Evolutionary conservation across 805 yeast genomes (phyloP).

Genomic region (Saccharomycopsis sp.): DNA sequence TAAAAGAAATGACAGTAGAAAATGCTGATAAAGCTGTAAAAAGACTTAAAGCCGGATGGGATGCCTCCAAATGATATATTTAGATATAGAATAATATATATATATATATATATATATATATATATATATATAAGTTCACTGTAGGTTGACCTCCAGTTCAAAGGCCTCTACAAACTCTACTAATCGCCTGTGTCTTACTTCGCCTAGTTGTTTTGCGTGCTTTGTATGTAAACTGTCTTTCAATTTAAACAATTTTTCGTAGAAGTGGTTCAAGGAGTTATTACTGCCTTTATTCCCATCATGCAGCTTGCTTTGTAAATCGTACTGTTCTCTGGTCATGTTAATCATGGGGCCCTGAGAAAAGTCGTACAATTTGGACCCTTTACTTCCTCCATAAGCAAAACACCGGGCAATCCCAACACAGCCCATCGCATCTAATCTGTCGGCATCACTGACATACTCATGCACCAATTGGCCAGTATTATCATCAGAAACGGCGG

Average conservation of each 20-base stretch:
- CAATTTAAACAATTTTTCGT: constrained; percentile 28
- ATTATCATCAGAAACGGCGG: neutral
- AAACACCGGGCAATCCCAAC: constrained; percentile 31
- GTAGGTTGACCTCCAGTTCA: constrained; percentile 15
- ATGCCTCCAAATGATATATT: constrained; percentile 7
- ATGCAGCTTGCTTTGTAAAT: constrained; percentile 11
- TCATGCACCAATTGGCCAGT: constrained; percentile 2
- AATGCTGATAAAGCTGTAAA: constrained; percentile 7
- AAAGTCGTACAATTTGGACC: constrained; percentile 25
- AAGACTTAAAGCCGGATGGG: constrained; percentile 18
- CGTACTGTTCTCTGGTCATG: constrained; percentile 12
- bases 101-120: neutral
- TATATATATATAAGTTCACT: neutral
- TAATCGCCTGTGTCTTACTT: constrained; percentile 24
- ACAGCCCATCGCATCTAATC: constrained; percentile 33
- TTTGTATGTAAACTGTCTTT: constrained; percentile 27
- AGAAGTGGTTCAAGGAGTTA: constrained; percentile 28
- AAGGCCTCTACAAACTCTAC: constrained; percentile 20
- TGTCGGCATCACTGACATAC: constrained; percentile 36
- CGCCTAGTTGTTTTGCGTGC: constrained; percentile 22
- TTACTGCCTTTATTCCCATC: constrained; percentile 4
- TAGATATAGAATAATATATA: neutral
- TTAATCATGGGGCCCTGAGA: constrained; percentile 6
- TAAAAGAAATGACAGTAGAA: constrained; percentile 6
- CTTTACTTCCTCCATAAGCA: constrained; percentile 28